These are phyloP conservation scores for Cryptococcus sp. DNA, from an alignment of 1,284 basidiomycete genomes.

Conservation along the genomic window DNA sequence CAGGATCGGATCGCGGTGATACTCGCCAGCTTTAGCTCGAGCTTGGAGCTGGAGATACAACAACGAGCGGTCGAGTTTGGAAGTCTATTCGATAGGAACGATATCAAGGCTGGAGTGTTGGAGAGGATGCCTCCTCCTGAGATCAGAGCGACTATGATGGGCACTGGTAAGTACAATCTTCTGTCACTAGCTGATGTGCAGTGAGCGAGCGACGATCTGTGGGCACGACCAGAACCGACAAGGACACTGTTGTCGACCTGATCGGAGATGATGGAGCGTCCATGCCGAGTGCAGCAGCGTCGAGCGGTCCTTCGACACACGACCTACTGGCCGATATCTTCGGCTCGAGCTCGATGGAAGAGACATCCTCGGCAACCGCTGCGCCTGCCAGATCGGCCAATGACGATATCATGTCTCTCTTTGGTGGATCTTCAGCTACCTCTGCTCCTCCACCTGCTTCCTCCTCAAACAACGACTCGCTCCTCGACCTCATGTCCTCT, in stretches of 20 bases:
- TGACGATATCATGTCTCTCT: constrained; percentile 88
- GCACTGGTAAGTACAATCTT: constrained; percentile 69
- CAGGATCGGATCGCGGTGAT: constrained; percentile 71
- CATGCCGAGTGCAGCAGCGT: constrained; percentile 17
- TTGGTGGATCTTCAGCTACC: constrained; percentile 53
- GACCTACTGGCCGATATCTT: constrained; percentile 93
- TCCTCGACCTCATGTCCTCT: constrained; percentile 39
- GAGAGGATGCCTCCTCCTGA: constrained; percentile 99
- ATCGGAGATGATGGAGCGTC: constrained; percentile 65
- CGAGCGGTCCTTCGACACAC: constrained; percentile 64
- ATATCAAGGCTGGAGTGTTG: constrained; percentile 80
- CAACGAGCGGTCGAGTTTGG: constrained; percentile 94
- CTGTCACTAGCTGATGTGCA: constrained; percentile 45
- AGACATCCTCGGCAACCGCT: constrained; percentile 31
- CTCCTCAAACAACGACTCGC: constrained; percentile 11
- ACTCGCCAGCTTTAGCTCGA: constrained; percentile 72
- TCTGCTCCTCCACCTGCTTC: constrained; percentile 21
- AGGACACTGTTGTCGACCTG: constrained; percentile 66
- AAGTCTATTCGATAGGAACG: constrained; percentile 65
- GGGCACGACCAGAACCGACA: constrained; percentile 72
- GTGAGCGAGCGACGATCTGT: constrained; percentile 89
- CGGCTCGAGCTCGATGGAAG: constrained; percentile 52
- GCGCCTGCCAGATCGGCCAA: constrained; percentile 55
- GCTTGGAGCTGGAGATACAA: constrained; percentile 88
- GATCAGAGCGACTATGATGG: constrained; percentile 87